Base-by-base conservation (phyloP, 257 asterid genomes). In the Salvia rosmarinus region DNA sequence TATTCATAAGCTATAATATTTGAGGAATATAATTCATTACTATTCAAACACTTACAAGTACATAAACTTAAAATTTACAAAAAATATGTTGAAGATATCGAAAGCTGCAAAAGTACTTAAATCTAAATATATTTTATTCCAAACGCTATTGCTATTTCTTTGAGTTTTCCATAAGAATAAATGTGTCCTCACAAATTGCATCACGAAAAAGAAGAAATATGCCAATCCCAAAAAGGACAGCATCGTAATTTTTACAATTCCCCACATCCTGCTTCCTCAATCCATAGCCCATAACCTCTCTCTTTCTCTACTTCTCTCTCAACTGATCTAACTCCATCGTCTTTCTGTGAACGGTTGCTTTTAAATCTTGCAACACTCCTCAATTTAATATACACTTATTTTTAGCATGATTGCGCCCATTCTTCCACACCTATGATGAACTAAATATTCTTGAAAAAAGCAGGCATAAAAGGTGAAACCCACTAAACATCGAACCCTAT, bases 261-360 rank as follows among this genome's bases (percentile, higher is more conserved):
- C 9, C 51, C 3, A 10, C 17, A 4, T 4, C 57, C 79, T 32
- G 79, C 81, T 75, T 76, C 82, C 71, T 81, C 86, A 77, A 32
- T 77, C 74, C 69, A 46, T 43, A 10, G n/a, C 68, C 83, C 40
- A 0, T 17, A 19, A 37, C 79, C 63, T 55, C 67, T n/a, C 35
- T 55, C 16, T 20, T 6, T 55, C 61, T 23, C n/a, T n/a, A n/a
- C 61, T 57, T 25, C 37, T 32, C 13, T 23, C 81, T 66, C 49
- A 79, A 76, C 85, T 81, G 79, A 75, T 75, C 72, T 59, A n/a
- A 64, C 55, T n/a, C 75, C 72, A 67, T 28, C 79, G 72, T 74
- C 72, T 78, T 78, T 82, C 85, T 75, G 89, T 87, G 82, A 56
- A 78, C 89, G 32, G 90, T 75, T 86, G 37, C 79, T 74, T 54